Evolutionary conservation across 305 asterid genomes (phyloP).

Genomic region (Fraxinus latifolia): DNA sequence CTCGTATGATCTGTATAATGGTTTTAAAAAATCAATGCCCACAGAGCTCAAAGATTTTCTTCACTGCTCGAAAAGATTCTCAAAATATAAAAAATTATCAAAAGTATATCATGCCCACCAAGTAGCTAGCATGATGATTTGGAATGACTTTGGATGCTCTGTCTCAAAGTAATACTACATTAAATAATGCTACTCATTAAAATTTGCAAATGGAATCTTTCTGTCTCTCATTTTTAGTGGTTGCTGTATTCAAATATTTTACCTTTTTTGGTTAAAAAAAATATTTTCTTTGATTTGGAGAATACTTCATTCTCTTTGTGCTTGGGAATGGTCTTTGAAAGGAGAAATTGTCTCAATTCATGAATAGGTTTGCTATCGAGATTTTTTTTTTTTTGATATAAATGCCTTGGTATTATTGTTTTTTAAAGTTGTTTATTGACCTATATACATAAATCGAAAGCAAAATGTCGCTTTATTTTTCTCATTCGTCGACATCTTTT

Average conservation of each 20-base stretch:
- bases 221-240: neutral
- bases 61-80: slow-evolving; percentile 29
- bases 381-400: too few relatives aligned
- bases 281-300: neutral
- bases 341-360: neutral
- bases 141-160: slow-evolving; percentile 24
- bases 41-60: slow-evolving; percentile 19
- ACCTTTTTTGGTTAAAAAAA: neutral
- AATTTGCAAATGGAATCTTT: slow-evolving; percentile 2
- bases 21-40: neutral
- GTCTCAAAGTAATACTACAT: neutral
- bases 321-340: neutral
- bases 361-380: neutral
- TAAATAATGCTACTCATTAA: neutral
- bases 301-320: neutral
- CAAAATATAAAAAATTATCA: neutral
- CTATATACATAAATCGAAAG: neutral
- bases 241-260: neutral
- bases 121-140: slow-evolving; percentile 22
- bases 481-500: neutral
- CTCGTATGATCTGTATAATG: too few relatives aligned
- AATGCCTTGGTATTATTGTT: neutral
- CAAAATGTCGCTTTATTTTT: neutral
- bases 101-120: slow-evolving; percentile 16
- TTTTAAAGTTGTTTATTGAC: neutral